These are phyloP conservation scores for Lipomyces lipofer DNA, from an alignment of 805 yeast species.

Conservation along the genomic window DNA sequence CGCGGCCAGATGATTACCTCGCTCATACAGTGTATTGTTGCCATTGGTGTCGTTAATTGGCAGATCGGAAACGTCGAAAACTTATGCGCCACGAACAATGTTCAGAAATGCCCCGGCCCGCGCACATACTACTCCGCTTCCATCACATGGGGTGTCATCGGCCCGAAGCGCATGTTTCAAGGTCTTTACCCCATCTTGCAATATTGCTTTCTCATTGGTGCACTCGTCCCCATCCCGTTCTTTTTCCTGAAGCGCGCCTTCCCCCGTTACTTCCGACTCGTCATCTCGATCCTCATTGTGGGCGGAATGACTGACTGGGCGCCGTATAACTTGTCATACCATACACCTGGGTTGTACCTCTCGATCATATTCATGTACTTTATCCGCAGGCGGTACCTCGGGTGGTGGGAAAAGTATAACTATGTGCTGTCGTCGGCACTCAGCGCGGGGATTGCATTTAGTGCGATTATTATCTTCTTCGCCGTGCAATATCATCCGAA, in stretches of 20 bases:
- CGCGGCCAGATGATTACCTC: conserved; percentile 51
- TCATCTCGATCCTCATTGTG: conserved; percentile 27
- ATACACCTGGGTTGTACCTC: conserved; percentile 6
- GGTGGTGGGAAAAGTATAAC: conserved; percentile 78
- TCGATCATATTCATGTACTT: conserved; percentile 54
- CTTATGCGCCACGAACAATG: conserved; percentile 48
- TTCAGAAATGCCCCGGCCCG: conserved; percentile 49
- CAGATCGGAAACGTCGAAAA: conserved; percentile 42
- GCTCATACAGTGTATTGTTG: conserved; percentile 48
- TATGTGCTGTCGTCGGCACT: conserved; percentile 64
- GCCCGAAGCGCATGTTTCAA: conserved; percentile 57
- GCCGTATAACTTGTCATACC: conserved; percentile 9
- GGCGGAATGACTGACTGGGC: conserved; percentile 28
- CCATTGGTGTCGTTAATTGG: conserved; percentile 46
- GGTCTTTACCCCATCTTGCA: conserved; percentile 21
- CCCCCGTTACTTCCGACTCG: conserved; percentile 3
- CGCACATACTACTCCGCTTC: conserved; percentile 56
- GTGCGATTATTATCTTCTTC: conserved; percentile 58
- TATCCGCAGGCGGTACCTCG: conserved; percentile 53
- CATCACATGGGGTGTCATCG: conserved; percentile 64
- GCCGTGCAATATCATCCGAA: conserved; percentile 48
- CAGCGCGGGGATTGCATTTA: conserved; percentile 66
- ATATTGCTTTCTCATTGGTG: conserved; percentile 24
- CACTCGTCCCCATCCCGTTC: conserved; percentile 16
- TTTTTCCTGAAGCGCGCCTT: conserved; percentile 32